Evolutionary conservation across 371 early-diverging fungal species (phyloP).

Genomic region (Syncephalastrum contaminatum): DNA sequence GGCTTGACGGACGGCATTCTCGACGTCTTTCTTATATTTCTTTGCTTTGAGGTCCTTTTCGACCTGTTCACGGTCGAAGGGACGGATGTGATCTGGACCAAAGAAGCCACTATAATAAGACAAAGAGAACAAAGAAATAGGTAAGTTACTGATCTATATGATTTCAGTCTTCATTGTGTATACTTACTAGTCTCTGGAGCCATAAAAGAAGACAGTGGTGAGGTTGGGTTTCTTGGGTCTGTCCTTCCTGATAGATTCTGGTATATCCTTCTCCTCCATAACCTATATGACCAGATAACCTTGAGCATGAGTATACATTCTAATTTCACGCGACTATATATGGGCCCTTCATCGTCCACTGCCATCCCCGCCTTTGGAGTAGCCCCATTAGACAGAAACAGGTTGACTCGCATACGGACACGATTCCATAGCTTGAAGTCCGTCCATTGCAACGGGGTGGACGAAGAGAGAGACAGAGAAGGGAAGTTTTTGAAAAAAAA

Average conservation of each 20-base stretch:
- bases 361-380: no score
- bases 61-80: conserved; percentile 41
- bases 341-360: no score
- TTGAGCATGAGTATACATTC: no score
- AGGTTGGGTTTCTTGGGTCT: conserved; percentile 51
- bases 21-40: conserved; percentile 52
- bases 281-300: no score
- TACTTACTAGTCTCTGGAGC: conserved; percentile 74
- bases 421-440: no score
- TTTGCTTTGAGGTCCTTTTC: conserved; percentile 50
- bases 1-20: conserved; percentile 46
- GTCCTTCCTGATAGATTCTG: conserved; percentile 53
- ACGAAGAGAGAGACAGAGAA: no score
- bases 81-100: conserved; percentile 47
- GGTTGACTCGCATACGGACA: no score
- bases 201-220: conserved; percentile 68
- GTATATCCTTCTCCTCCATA: conserved; percentile 55
- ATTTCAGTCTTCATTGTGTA: not conserved
- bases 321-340: no score
- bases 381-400: no score
- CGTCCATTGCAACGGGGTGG: no score
- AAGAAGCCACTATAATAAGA: conserved; percentile 43
- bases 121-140: not conserved
- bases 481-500: no score
- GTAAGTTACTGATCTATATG: not conserved